Conservation (phyloP, 345 rosid species). For the Rhizophora mangle region DNA sequence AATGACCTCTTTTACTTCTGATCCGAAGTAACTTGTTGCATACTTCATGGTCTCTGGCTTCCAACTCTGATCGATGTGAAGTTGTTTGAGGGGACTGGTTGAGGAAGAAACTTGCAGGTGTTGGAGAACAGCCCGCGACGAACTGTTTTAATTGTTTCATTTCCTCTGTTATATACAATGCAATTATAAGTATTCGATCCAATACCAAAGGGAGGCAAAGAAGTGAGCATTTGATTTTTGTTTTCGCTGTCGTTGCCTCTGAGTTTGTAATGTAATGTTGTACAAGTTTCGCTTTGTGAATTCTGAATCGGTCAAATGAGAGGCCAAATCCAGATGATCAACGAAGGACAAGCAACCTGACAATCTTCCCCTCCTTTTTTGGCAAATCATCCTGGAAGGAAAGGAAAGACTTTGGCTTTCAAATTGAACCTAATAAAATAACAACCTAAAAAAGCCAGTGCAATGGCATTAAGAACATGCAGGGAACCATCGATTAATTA, state of each 20-base stretch:
- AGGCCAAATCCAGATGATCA: neutral
- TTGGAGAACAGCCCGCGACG: neutral
- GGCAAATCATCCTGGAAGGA: too few species aligned
- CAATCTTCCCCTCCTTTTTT: too few species aligned
- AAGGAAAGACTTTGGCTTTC: too few species aligned
- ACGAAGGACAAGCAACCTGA: too few species aligned
- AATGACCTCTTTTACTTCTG: too few species aligned
- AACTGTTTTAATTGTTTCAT: neutral
- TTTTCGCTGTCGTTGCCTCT: neutral
- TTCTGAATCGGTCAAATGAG: neutral
- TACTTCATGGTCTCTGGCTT: constrained; percentile 48
- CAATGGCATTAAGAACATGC: too few species aligned
- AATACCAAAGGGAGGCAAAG: neutral
- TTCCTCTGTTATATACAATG: neutral
- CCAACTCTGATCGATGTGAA: constrained; percentile 40
- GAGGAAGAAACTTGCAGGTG: neutral
- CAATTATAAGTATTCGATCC: neutral
- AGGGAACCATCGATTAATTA: too few species aligned
- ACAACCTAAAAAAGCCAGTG: too few species aligned
- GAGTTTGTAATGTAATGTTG: too few species aligned
- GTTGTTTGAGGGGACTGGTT: neutral
- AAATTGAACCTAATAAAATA: too few species aligned
- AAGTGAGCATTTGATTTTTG: neutral
- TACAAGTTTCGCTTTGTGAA: neutral
- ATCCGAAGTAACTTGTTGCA: neutral